Percentiles rank a stretch among this genome's conserved stretches.
Evolutionary conservation across 371 early-diverging fungal species (phyloP).

Genomic region (Circinella minor): DNA sequence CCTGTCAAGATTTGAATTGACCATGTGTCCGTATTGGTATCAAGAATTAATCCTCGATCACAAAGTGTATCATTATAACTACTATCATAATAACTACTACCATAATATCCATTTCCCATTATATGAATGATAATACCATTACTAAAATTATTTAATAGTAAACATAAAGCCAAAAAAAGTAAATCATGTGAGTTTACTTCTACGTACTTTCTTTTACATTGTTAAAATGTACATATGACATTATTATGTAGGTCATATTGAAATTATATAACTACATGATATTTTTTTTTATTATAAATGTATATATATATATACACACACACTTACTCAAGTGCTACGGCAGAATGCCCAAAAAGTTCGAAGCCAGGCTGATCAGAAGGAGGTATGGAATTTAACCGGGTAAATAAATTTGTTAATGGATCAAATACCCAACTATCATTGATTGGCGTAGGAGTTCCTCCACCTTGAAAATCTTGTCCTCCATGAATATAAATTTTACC

Average conservation of each 20-base stretch:
- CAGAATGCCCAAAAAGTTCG: slow-evolving; percentile 11
- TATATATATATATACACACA: background rate
- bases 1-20: background rate
- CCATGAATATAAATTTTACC: slow-evolving; percentile 23
- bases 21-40: slow-evolving; percentile 9
- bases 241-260: background rate
- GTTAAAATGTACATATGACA: background rate
- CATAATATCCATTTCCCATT: slow-evolving; percentile 12
- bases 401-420: slow-evolving; percentile 12
- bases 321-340: slow-evolving; percentile 17
- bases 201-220: background rate
- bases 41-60: slow-evolving; percentile 1
- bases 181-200: background rate
- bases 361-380: background rate
- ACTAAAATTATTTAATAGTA: background rate
- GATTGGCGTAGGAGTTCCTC: background rate
- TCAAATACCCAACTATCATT: slow-evolving; percentile 19
- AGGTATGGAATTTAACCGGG: slow-evolving; percentile 2
- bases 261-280: background rate
- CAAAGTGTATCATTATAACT: background rate
- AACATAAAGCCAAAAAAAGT: background rate
- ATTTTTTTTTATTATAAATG: background rate
- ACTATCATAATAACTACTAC: background rate
- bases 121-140: slow-evolving; percentile 9
- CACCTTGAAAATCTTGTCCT: background rate